phyloP scores from a whole-genome alignment of 768 basidiomycete genomes.

The Collybiopsis confluens region DNA sequence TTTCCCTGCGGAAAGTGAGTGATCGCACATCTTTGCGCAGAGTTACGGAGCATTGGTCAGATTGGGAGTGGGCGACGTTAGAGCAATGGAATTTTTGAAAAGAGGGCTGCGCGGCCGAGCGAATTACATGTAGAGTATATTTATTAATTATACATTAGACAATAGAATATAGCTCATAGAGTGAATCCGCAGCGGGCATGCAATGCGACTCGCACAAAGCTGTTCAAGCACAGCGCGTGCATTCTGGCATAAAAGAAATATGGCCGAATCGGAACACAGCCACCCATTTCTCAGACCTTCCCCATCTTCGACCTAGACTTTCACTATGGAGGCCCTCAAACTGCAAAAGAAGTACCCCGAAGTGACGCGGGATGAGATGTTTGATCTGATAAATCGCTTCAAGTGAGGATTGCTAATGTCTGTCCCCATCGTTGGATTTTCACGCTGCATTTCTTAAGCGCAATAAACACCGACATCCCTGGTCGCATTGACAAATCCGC shows the following conservation, averaged over 20 bases:
- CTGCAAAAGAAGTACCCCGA: slow-evolving; percentile 92
- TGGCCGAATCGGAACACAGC: neutral
- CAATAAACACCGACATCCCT: slow-evolving; percentile 72
- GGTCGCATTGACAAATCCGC: slow-evolving; percentile 80
- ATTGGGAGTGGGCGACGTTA: neutral
- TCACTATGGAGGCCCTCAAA: slow-evolving; percentile 74
- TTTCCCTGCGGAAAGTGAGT: slow-evolving; percentile 18
- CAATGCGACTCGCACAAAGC: too few species aligned
- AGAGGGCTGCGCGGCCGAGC: too few species aligned
- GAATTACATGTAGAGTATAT: too few species aligned
- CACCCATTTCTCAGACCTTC: too few species aligned
- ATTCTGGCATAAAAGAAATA: too few species aligned
- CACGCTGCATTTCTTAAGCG: slow-evolving; percentile 42
- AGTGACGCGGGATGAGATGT: slow-evolving; percentile 90
- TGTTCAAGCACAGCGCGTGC: too few species aligned
- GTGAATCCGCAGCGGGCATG: too few species aligned
- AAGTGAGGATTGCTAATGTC: slow-evolving; percentile 57
- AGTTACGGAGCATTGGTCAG: neutral
- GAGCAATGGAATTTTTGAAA: too few species aligned
- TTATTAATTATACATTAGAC: too few species aligned
- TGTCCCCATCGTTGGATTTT: neutral
- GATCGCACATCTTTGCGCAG: neutral
- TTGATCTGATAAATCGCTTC: slow-evolving; percentile 91
- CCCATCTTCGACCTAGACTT: neutral
- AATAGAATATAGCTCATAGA: too few species aligned